phyloP scores from a whole-genome alignment of 2,329 filamentous ascomycete genomes.

The Eutypa lata region DNA sequence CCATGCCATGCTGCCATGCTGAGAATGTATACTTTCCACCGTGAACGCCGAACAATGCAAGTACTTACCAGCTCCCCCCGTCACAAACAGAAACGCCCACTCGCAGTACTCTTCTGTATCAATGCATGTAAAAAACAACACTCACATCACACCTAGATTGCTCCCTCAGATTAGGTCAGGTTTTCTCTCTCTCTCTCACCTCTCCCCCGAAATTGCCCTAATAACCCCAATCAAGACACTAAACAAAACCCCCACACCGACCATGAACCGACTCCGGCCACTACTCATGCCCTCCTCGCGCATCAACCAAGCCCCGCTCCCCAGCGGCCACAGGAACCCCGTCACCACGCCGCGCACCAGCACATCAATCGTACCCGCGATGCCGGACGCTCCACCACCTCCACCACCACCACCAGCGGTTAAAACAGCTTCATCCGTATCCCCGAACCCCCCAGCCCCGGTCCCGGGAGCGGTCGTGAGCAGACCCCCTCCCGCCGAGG shows the following conservation, averaged over 20 bases:
- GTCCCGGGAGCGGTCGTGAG: constrained; percentile 24
- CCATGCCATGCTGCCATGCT: too few species aligned
- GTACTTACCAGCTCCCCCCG: constrained; percentile 5
- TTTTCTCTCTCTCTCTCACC: constrained; percentile 10
- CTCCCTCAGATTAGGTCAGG: too few species aligned
- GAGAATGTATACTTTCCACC: not conserved
- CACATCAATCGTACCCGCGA: constrained; percentile 68
- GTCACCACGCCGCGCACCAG: constrained; percentile 85
- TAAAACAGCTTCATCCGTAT: constrained; percentile 25
- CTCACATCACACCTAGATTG: constrained; percentile 5
- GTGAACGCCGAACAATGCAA: constrained; percentile 1
- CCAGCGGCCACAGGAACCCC: constrained; percentile 93
- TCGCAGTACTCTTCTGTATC: too few species aligned
- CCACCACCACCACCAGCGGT: constrained; percentile 33
- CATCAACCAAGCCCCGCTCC: constrained; percentile 79
- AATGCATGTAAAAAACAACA: too few species aligned
- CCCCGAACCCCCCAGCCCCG: constrained; percentile 31
- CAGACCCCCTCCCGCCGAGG: too few species aligned
- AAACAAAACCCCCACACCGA: constrained; percentile 78
- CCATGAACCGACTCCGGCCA: constrained; percentile 78
- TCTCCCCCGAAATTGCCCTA: constrained; percentile 30
- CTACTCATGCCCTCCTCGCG: constrained; percentile 86
- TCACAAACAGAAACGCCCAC: too few species aligned
- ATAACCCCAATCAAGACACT: constrained; percentile 34
- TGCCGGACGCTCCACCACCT: constrained; percentile 32